Conservation (phyloP, 2,329 filamentous ascomycete genomes). For the Aspergillus luchuensis region DNA sequence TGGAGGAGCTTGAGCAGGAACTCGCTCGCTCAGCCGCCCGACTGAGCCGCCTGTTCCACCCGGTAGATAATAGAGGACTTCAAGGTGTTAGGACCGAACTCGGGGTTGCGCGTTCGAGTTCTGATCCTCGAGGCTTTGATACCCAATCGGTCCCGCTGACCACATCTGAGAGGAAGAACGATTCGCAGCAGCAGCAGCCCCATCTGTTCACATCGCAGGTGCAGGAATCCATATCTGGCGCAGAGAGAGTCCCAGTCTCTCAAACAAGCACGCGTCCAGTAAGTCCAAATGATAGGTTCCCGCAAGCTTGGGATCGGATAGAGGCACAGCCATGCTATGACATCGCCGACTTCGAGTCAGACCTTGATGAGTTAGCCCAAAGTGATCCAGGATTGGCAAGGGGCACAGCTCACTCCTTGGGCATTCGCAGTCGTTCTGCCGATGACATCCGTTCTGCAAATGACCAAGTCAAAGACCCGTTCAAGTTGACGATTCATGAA, state of each 20-base stretch:
- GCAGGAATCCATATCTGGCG: neutral
- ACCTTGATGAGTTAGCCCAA: neutral
- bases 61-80: neutral
- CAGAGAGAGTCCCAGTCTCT: neutral
- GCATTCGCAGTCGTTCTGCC: neutral
- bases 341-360: neutral
- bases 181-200: neutral
- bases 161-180: neutral
- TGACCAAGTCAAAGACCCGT: constrained; percentile 13
- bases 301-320: neutral
- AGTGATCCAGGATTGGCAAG: neutral
- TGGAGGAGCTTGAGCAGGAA: constrained; percentile 29
- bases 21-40: constrained; percentile 24
- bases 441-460: neutral
- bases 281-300: neutral
- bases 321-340: neutral
- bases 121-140: neutral
- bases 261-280: neutral
- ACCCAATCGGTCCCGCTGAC: neutral
- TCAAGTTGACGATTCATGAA: constrained; percentile 22
- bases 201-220: neutral
- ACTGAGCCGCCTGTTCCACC: neutral
- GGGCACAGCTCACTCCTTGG: neutral
- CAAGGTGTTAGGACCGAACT: neutral
- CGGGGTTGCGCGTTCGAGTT: neutral